Evolutionary conservation across 139 green algal species (phyloP).

Genomic region (Coelastrella sp.): DNA sequence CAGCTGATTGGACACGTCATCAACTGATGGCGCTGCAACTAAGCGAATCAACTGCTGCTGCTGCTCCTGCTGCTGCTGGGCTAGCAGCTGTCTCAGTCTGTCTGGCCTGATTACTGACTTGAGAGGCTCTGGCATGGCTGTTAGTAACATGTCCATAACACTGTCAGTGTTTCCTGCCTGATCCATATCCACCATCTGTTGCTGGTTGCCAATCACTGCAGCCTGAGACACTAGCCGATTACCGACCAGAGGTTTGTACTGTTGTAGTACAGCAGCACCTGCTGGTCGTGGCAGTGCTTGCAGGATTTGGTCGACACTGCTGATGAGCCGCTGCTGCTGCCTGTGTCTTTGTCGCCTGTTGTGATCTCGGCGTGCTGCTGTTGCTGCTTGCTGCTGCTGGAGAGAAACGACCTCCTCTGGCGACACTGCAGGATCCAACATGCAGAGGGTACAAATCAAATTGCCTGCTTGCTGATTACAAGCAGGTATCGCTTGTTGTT

Average conservation of each 20-base stretch:
- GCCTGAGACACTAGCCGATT: too few relatives aligned
- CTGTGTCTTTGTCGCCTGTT: slow-evolving; percentile 17
- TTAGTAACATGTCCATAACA: background rate
- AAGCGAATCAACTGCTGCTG: slow-evolving; percentile 29
- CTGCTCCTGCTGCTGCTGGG: slow-evolving; percentile 11
- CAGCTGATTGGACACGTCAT: background rate
- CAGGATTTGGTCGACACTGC: slow-evolving; percentile 2
- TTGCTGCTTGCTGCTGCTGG: slow-evolving; percentile 37
- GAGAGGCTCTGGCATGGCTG: background rate
- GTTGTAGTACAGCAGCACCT: background rate
- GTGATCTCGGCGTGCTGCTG: background rate
- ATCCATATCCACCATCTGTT: too few relatives aligned
- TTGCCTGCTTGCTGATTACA: too few relatives aligned
- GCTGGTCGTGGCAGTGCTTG: background rate
- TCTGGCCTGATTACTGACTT: background rate
- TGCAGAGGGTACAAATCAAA: too few relatives aligned
- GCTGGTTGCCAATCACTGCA: too few relatives aligned
- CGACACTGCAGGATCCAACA: slow-evolving; percentile 9
- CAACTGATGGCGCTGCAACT: background rate
- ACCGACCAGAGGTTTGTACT: slow-evolving; percentile 26
- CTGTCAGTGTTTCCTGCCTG: background rate
- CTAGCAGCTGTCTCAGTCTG: background rate
- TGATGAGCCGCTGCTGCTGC: slow-evolving; percentile 11
- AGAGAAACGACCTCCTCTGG: background rate
- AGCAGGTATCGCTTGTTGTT: too few relatives aligned